A percentile compares a stretch with the other conserved stretches of the same genome.
phyloP scores from a whole-genome alignment of 805 yeast genomes.

The Blastobotrys attinorum region DNA sequence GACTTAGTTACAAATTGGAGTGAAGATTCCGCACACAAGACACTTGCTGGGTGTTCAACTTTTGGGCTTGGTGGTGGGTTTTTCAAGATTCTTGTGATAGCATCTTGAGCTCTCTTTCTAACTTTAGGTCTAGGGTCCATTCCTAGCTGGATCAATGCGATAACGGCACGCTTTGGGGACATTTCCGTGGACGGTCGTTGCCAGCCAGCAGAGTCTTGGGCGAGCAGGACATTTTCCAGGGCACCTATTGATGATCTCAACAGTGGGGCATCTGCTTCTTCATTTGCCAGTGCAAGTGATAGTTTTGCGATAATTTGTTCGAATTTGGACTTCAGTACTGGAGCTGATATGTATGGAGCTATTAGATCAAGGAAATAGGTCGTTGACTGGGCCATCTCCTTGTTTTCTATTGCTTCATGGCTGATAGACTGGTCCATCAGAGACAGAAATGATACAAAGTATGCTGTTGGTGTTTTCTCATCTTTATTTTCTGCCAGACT shows the following conservation, averaged over 20 bases:
- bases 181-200: conserved; percentile 27
- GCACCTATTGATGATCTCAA: conserved; percentile 80
- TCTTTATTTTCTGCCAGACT: conserved; percentile 58
- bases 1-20: conserved; percentile 45
- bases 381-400: conserved; percentile 61
- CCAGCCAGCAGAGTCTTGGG: conserved; percentile 83
- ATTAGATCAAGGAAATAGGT: conserved; percentile 77
- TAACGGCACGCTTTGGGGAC: conserved; percentile 76
- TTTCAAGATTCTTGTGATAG: conserved; percentile 55
- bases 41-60: conserved; percentile 70
- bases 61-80: conserved; percentile 73
- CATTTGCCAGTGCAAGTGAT: conserved; percentile 69
- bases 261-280: conserved; percentile 69
- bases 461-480: conserved; percentile 65
- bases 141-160: conserved; percentile 68
- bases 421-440: conserved; percentile 64
- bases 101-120: conserved; percentile 89
- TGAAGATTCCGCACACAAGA: conserved; percentile 59
- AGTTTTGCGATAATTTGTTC: conserved; percentile 68
- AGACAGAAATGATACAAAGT: conserved; percentile 76
- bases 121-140: conserved; percentile 91
- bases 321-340: conserved; percentile 65
- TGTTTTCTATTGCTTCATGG: conserved; percentile 47
- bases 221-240: conserved; percentile 65
- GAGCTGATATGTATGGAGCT: conserved; percentile 57